Conservation (phyloP, 768 basidiomycete species). For the Lepiota brunneoincarnata region DNA sequence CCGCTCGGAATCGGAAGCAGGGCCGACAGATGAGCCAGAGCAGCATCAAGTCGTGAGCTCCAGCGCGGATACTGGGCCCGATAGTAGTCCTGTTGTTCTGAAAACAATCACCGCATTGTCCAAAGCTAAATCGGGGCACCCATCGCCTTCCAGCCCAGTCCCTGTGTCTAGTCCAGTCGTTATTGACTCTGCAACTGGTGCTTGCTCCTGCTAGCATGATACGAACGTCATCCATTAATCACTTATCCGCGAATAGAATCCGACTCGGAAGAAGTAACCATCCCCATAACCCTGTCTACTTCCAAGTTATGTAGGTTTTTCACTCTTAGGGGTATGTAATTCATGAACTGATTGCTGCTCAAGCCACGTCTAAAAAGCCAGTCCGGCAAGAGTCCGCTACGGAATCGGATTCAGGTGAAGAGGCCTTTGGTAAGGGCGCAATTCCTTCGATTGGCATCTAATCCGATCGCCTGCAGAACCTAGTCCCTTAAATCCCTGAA, state of each 20-base stretch:
- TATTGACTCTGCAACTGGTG: slow-evolving; percentile 6
- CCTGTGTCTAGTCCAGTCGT: background rate
- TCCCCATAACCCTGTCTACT: background rate
- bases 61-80: slow-evolving; percentile 2
- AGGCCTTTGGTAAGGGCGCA: slow-evolving; percentile 10
- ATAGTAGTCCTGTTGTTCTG: background rate
- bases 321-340: background rate
- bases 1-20: slow-evolving; percentile 9
- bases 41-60: background rate
- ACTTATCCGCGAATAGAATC: slow-evolving; percentile 2
- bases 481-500: background rate
- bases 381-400: slow-evolving; percentile 24
- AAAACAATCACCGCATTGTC: slow-evolving; percentile 4
- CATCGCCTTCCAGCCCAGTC: background rate
- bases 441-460: background rate
- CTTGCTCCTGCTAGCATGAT: background rate
- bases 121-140: background rate
- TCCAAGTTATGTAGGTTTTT: slow-evolving; percentile 1
- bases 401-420: slow-evolving; percentile 34
- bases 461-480: background rate
- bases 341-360: slow-evolving; percentile 6
- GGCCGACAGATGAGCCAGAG: background rate
- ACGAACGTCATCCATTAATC: background rate
- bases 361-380: background rate
- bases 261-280: slow-evolving; percentile 10